Evolutionary conservation across 1,284 basidiomycete species (phyloP).

Genomic region (Pseudozyma tsukubaensis): DNA sequence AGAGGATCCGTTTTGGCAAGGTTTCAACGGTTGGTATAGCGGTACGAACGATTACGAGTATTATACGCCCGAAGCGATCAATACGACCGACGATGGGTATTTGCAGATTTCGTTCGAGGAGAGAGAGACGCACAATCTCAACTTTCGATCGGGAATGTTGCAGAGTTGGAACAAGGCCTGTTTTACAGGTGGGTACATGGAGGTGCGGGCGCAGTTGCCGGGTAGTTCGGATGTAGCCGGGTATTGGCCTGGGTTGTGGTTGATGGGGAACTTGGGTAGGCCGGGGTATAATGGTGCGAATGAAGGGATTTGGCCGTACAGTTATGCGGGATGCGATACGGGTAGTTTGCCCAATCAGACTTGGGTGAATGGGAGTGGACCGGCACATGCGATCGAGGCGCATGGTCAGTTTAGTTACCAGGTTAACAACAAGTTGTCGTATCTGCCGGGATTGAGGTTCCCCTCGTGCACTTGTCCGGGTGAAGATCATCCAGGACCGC

Average conservation of each 20-base stretch:
- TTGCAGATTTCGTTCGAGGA: conserved; percentile 57
- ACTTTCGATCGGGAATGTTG: conserved; percentile 64
- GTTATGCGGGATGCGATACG: conserved; percentile 66
- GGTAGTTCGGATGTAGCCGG: conserved; percentile 14
- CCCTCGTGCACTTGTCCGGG: conserved; percentile 58
- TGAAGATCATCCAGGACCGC: conserved; percentile 60
- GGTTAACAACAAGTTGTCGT: conserved; percentile 33
- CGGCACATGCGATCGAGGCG: conserved; percentile 34
- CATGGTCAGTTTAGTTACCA: conserved; percentile 22
- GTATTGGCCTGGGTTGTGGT: conserved; percentile 69
- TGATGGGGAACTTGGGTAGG: conserved; percentile 61
- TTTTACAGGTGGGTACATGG: conserved; percentile 65
- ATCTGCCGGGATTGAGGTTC: conserved; percentile 56
- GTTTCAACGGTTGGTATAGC: conserved; percentile 60
- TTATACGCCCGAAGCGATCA: conserved; percentile 65
- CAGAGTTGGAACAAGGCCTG: conserved; percentile 67
- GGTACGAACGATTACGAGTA: conserved; percentile 66
- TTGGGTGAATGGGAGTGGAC: conserved; percentile 40
- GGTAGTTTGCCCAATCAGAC: conserved; percentile 59
- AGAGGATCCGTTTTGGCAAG: conserved; percentile 65
- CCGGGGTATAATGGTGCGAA: conserved; percentile 64
- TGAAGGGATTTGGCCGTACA: conserved; percentile 69
- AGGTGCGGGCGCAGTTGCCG: conserved; percentile 27
- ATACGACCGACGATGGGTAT: conserved; percentile 44
- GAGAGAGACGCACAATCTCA: conserved; percentile 46